phyloP scores from a whole-genome alignment of 305 asterid species.

The Fraxinus baroniana region DNA sequence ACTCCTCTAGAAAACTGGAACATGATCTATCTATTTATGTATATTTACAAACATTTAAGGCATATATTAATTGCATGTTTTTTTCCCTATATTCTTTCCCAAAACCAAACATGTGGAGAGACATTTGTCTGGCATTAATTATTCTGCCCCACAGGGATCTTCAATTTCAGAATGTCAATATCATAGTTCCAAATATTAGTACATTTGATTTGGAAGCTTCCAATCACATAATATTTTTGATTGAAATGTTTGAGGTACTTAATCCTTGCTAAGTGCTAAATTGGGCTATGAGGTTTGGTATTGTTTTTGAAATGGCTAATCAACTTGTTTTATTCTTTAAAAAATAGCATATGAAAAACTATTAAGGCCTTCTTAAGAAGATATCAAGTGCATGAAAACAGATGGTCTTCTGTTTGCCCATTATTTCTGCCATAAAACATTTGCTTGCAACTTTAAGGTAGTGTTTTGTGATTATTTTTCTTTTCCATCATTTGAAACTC shows the following conservation, averaged over 20 bases:
- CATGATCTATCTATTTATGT: background rate
- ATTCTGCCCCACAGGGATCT: constrained; percentile 43
- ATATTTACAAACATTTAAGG: background rate
- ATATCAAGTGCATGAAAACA: constrained; percentile 71
- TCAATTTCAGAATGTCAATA: constrained; percentile 66
- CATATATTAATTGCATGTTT: background rate
- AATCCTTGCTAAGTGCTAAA: no score
- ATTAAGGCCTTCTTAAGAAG: constrained; percentile 69
- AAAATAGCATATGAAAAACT: constrained; percentile 82
- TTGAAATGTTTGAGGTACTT: constrained; percentile 62
- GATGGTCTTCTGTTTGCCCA: constrained; percentile 69
- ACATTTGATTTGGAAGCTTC: no score
- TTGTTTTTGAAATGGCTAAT: background rate
- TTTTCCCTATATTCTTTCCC: background rate
- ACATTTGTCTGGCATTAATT: background rate
- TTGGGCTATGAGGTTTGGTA: no score
- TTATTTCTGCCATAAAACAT: constrained; percentile 77
- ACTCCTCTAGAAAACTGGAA: background rate
- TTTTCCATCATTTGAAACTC: background rate
- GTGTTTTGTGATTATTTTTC: background rate
- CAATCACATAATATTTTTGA: constrained; percentile 55
- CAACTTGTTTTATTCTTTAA: constrained; percentile 9
- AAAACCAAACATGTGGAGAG: background rate
- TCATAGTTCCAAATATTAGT: constrained; percentile 63
- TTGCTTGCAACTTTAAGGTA: constrained; percentile 91